phyloP scores from a whole-genome alignment of 2,329 filamentous ascomycete species.

The Pseudocercospora eumusae region DNA sequence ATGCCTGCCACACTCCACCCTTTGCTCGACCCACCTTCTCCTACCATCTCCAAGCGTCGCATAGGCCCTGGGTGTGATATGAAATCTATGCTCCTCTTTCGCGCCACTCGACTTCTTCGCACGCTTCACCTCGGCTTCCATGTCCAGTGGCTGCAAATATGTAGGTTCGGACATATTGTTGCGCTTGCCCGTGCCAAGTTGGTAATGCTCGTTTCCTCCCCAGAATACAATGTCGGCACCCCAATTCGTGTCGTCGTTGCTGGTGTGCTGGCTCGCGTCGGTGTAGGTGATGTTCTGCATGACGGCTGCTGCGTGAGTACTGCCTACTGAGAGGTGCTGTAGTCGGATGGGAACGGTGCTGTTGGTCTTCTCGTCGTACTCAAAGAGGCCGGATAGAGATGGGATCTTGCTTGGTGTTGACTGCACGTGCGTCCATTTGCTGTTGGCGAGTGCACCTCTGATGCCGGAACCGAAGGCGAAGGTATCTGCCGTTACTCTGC shows the following conservation, averaged over 20 bases:
- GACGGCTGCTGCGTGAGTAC: slow-evolving; percentile 77
- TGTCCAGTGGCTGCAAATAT: slow-evolving; percentile 77
- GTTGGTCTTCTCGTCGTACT: slow-evolving; percentile 76
- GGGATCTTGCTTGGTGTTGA: slow-evolving; percentile 77
- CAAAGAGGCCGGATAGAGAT: slow-evolving; percentile 75
- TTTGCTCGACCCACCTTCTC: slow-evolving; percentile 77
- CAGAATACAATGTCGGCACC: slow-evolving; percentile 89
- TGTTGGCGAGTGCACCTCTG: slow-evolving; percentile 77
- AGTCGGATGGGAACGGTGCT: slow-evolving; percentile 75
- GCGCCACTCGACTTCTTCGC: slow-evolving; percentile 61
- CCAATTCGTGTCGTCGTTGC: slow-evolving; percentile 75
- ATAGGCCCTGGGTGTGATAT: slow-evolving; percentile 75
- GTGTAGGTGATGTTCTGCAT: slow-evolving; percentile 72
- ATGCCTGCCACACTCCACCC: slow-evolving; percentile 79
- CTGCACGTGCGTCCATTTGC: slow-evolving; percentile 87
- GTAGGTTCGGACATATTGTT: slow-evolving; percentile 74
- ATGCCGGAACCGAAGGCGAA: slow-evolving; percentile 89
- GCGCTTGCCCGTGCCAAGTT: slow-evolving; percentile 86
- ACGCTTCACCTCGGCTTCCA: slow-evolving; percentile 59
- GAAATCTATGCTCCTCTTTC: slow-evolving; percentile 71
- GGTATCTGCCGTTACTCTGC: slow-evolving; percentile 69
- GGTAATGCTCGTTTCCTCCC: slow-evolving; percentile 92
- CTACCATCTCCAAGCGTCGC: slow-evolving; percentile 66
- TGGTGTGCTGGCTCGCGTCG: slow-evolving; percentile 50
- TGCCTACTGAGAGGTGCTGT: slow-evolving; percentile 70